A percentile compares a stretch with the other conserved stretches of the same genome.
Evolutionary conservation across 805 yeast genomes (phyloP).

Genomic region (Starmerella khaoyaiensis): DNA sequence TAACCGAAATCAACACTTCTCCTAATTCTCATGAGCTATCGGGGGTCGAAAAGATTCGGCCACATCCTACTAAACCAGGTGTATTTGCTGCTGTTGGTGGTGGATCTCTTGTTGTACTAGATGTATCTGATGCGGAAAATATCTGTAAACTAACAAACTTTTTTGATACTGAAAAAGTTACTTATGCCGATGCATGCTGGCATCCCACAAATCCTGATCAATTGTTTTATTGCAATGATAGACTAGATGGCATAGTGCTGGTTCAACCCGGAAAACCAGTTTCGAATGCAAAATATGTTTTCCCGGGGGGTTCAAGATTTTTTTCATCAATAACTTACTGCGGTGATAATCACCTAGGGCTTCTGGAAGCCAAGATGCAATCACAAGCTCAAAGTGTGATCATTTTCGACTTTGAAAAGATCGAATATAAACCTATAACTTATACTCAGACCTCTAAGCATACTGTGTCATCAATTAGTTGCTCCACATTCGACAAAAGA

Average conservation of each 20-base stretch:
- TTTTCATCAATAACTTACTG: constrained; percentile 1
- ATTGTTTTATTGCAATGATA: constrained; percentile 1
- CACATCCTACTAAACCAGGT: constrained; percentile 1
- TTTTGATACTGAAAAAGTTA: no score
- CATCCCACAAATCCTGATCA: constrained; percentile 4
- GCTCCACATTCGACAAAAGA: constrained; percentile 12
- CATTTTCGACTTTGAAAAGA: no score
- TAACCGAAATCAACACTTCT: not conserved
- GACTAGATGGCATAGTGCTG: not conserved
- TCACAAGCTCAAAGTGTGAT: constrained; percentile 2
- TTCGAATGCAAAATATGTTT: not conserved
- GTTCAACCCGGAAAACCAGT: not conserved
- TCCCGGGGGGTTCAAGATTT: not conserved
- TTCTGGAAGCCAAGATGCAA: constrained; percentile 4
- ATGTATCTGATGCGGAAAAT: no score
- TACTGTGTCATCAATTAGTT: constrained; percentile 2
- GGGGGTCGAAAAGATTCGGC: constrained; percentile 1
- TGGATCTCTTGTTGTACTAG: not conserved
- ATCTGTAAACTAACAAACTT: no score
- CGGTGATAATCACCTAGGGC: not conserved
- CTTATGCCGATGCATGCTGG: constrained; percentile 9
- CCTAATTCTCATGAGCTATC: not conserved
- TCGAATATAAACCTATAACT: no score
- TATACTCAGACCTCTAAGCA: not conserved
- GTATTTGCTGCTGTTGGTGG: constrained; percentile 1